A percentile compares a stretch with the other conserved stretches of the same genome.
These are phyloP conservation scores for Chloroidium sp. DNA, from an alignment of 163 green algal genomes.

Conservation along the genomic window DNA sequence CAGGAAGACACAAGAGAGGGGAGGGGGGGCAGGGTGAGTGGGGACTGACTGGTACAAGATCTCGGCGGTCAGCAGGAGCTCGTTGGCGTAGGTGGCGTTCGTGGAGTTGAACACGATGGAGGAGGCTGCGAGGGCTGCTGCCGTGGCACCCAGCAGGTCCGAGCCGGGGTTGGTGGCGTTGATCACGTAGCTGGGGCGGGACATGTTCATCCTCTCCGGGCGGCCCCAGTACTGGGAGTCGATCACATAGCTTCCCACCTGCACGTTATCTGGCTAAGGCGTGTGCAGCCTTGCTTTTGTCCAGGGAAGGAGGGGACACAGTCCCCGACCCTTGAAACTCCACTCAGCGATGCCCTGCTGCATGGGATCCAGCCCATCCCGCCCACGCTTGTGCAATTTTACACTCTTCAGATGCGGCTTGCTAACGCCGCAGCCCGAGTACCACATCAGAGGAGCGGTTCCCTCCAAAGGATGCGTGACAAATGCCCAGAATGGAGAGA, in stretches of 20 bases:
- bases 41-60: constrained; percentile 30
- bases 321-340: too few species aligned
- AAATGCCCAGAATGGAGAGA: too few species aligned
- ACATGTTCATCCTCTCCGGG: constrained; percentile 36
- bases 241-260: constrained; percentile 15
- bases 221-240: constrained; percentile 41
- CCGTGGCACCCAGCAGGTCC: constrained; percentile 32
- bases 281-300: too few species aligned
- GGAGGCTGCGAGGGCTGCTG: constrained; percentile 36
- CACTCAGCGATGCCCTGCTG: too few species aligned
- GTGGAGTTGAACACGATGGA: constrained; percentile 34
- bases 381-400: too few species aligned
- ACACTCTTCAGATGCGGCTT: too few species aligned
- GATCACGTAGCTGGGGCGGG: constrained; percentile 26
- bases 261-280: not conserved
- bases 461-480: too few species aligned
- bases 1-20: too few species aligned
- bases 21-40: not conserved
- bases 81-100: constrained; percentile 25
- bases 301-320: too few species aligned
- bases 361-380: too few species aligned
- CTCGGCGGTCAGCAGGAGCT: constrained; percentile 24
- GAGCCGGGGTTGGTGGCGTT: constrained; percentile 17
- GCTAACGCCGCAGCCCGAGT: too few species aligned
- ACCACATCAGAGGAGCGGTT: too few species aligned